Percentiles rank a stretch among this genome's conserved stretches.
Conservation (phyloP, 208 protist genomes). For the Trypanosomatidae sp. region DNA sequence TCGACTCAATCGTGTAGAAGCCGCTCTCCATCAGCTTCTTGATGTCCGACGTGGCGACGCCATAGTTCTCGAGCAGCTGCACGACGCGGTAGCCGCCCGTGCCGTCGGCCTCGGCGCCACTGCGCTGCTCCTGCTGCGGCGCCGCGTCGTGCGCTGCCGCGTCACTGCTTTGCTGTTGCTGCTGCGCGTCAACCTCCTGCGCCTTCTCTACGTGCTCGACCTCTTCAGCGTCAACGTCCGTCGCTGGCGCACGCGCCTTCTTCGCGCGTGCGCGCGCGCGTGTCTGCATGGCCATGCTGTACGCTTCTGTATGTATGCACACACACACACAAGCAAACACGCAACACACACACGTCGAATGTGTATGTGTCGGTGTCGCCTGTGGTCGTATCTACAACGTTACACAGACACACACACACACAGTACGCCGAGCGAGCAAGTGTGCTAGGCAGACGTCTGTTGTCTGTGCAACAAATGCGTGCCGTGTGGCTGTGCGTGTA, state of each 20-base stretch:
- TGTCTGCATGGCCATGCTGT: slow-evolving; percentile 29
- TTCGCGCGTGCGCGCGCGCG: slow-evolving; percentile 10
- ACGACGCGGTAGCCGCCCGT: slow-evolving; percentile 64
- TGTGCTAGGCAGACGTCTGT: no score
- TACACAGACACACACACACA: no score
- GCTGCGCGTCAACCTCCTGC: slow-evolving; percentile 8
- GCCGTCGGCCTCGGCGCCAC: slow-evolving; percentile 5
- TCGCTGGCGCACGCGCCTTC: slow-evolving; percentile 1
- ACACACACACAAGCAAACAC: no score
- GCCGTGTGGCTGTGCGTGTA: no score
- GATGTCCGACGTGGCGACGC: slow-evolving; percentile 92
- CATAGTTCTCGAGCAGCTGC: slow-evolving; percentile 87
- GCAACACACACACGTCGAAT: no score
- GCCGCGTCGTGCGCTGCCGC: not conserved
- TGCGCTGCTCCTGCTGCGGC: no score
- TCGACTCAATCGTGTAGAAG: slow-evolving; percentile 94
- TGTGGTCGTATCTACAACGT: no score
- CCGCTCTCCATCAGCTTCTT: slow-evolving; percentile 95
- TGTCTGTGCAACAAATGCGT: no score
- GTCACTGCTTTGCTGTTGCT: not conserved
- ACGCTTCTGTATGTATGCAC: not conserved
- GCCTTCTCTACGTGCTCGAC: slow-evolving; percentile 18
- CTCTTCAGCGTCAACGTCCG: no score
- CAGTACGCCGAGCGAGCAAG: no score
- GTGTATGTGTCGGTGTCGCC: no score